Evolutionary conservation across 2,329 filamentous ascomycete genomes (phyloP).

Genomic region (Pochonia chlamydosporia): DNA sequence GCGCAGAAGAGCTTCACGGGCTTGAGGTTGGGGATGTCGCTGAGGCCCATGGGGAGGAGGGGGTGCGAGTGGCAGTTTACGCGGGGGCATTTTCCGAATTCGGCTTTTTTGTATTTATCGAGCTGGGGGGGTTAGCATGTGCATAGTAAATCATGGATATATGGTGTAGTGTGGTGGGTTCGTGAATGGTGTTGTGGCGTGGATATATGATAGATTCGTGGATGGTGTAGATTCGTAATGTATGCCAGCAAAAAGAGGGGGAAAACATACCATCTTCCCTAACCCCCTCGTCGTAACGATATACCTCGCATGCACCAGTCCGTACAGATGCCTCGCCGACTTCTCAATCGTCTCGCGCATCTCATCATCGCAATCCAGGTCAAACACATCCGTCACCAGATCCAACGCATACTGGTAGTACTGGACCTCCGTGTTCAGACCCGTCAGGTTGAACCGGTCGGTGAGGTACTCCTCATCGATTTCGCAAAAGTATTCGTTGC

Average conservation of each 20-base stretch:
- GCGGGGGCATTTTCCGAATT: conserved; percentile 96
- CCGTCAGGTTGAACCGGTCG: conserved; percentile 95
- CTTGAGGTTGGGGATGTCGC: conserved; percentile 80
- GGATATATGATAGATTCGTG: too few species aligned
- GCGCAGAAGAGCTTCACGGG: conserved; percentile 96
- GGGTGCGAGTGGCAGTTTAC: conserved; percentile 93
- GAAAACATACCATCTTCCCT: conserved; percentile 78
- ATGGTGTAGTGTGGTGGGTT: too few species aligned
- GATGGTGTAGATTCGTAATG: too few species aligned
- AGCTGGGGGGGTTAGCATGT: too few species aligned
- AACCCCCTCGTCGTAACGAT: conserved; percentile 93
- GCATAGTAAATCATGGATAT: too few species aligned
- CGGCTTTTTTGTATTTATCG: conserved; percentile 97
- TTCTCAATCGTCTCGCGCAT: conserved; percentile 98
- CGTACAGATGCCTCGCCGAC: conserved; percentile 90
- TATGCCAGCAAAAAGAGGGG: not conserved
- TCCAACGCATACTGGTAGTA: conserved; percentile 99
- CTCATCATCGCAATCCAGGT: conserved; percentile 96
- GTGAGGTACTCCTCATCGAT: conserved; percentile 99
- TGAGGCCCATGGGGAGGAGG: conserved; percentile 88
- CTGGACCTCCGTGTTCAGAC: conserved; percentile 93
- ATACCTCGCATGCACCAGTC: conserved; percentile 91
- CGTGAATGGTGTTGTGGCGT: too few species aligned
- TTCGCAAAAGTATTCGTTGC: conserved; percentile 99
- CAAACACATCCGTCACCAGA: conserved; percentile 95